phyloP scores from a whole-genome alignment of 106 monocot genomes.

The Triglochin maritima region DNA sequence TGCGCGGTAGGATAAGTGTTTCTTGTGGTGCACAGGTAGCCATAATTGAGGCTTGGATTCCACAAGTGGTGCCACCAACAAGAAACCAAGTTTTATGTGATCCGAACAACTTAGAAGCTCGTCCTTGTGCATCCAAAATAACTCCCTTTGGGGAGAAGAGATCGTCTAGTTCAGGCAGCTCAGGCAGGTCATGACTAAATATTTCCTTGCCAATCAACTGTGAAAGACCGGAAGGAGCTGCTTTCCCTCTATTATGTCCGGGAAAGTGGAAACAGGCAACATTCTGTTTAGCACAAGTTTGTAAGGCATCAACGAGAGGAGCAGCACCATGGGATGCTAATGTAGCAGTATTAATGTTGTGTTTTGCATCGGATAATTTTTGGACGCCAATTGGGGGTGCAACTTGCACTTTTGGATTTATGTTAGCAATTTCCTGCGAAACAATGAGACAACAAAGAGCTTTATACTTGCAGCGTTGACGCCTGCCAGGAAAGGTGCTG shows the following conservation, averaged over 20 bases:
- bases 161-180: slow-evolving; percentile 68
- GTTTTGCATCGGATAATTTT: too few relatives aligned
- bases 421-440: too few relatives aligned
- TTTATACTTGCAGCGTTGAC: too few relatives aligned
- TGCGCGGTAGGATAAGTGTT: slow-evolving; percentile 53
- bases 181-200: slow-evolving; percentile 68
- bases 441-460: too few relatives aligned
- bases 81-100: slow-evolving; percentile 79
- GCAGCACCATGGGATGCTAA: background rate
- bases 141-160: slow-evolving; percentile 73
- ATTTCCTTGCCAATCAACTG: slow-evolving; percentile 24
- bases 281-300: slow-evolving; percentile 37
- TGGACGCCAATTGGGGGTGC: too few relatives aligned
- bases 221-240: slow-evolving; percentile 44
- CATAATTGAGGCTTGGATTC: slow-evolving; percentile 82
- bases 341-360: background rate
- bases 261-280: slow-evolving; percentile 85
- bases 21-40: slow-evolving; percentile 67
- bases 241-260: slow-evolving; percentile 72
- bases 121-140: slow-evolving; percentile 59
- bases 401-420: too few relatives aligned
- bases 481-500: too few relatives aligned
- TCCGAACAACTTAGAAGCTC: slow-evolving; percentile 62
- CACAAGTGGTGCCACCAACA: slow-evolving; percentile 77
- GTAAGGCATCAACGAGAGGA: slow-evolving; percentile 53